Percentiles rank a stretch among this genome's conserved stretches.
phyloP scores from a whole-genome alignment of 1,284 basidiomycete species.

The Sanghuangporus weigelae region DNA sequence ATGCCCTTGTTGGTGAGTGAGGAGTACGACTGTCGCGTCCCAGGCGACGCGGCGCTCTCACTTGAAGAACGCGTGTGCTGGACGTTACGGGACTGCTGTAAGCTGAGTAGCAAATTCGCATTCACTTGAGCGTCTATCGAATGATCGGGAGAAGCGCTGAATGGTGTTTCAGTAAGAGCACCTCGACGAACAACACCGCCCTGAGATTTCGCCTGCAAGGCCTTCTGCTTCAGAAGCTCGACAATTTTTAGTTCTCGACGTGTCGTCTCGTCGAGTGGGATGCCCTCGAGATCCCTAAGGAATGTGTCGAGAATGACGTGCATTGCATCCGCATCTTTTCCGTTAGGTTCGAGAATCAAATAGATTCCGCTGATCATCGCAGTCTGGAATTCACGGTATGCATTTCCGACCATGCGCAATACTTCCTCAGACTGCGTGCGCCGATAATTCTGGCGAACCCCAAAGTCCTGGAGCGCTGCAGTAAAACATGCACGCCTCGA shows the following conservation, averaged over 20 bases:
- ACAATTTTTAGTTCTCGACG: slow-evolving; percentile 75
- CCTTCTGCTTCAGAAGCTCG: slow-evolving; percentile 68
- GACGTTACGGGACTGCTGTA: slow-evolving; percentile 36
- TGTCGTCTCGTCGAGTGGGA: slow-evolving; percentile 72
- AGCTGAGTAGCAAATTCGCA: slow-evolving; percentile 43
- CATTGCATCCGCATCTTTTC: slow-evolving; percentile 63
- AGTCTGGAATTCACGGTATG: slow-evolving; percentile 79
- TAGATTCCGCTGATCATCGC: slow-evolving; percentile 85
- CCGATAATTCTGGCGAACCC: slow-evolving; percentile 63
- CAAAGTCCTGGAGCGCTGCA: slow-evolving; percentile 71
- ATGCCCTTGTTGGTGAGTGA: background rate
- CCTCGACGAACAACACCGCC: slow-evolving; percentile 21
- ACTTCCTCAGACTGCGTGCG: slow-evolving; percentile 54
- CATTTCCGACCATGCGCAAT: slow-evolving; percentile 66
- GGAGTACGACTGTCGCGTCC: background rate
- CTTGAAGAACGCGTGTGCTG: slow-evolving; percentile 32
- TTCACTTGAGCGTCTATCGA: slow-evolving; percentile 31
- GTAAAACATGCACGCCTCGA: slow-evolving; percentile 77
- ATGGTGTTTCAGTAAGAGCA: slow-evolving; percentile 13
- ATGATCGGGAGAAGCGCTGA: slow-evolving; percentile 24
- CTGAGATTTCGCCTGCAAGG: slow-evolving; percentile 45
- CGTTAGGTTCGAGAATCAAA: slow-evolving; percentile 69
- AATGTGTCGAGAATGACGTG: slow-evolving; percentile 74
- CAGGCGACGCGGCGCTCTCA: slow-evolving; percentile 12
- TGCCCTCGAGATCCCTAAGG: slow-evolving; percentile 63